A percentile compares a stretch with the other conserved stretches of the same genome.
phyloP scores from a whole-genome alignment of 176 grass and related monocot genomes.

The Eremochloa ophiuroides region DNA sequence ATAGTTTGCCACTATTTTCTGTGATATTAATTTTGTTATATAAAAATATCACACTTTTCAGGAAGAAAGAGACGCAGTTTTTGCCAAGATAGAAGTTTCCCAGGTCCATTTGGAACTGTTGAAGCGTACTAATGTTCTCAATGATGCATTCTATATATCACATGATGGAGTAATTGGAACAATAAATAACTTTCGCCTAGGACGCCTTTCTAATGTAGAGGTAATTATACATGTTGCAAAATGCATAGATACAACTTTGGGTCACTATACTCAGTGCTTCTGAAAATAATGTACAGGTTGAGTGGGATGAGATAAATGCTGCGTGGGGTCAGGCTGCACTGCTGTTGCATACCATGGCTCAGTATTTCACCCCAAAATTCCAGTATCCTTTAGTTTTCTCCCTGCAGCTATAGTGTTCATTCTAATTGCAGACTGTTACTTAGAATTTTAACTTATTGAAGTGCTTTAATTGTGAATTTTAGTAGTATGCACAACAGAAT shows the following conservation, averaged over 20 bases:
- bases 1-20: not conserved
- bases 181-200: conserved; percentile 92
- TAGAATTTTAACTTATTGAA: not conserved
- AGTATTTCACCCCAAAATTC: conserved; percentile 87
- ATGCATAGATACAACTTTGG: not conserved
- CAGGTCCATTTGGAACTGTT: conserved; percentile 85
- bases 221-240: conserved; percentile 35
- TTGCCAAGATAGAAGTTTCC: conserved; percentile 93
- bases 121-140: conserved; percentile 87
- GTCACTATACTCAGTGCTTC: conserved; percentile 14
- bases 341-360: conserved; percentile 94
- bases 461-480: not conserved
- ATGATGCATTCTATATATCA: conserved; percentile 88
- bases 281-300: conserved; percentile 51
- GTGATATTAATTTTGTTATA: not conserved
- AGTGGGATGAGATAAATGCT: conserved; percentile 99
- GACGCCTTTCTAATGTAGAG: conserved; percentile 72
- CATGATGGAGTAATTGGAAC: conserved; percentile 92
- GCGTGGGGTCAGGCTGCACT: conserved; percentile 97
- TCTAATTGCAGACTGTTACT: not conserved
- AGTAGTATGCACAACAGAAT: not conserved
- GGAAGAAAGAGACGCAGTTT: conserved; percentile 97
- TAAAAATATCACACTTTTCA: conserved; percentile 11
- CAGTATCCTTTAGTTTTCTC: conserved; percentile 32
- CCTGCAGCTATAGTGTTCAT: not conserved